phyloP scores from a whole-genome alignment of 345 rosid genomes.

The Ailanthus altissimus region DNA sequence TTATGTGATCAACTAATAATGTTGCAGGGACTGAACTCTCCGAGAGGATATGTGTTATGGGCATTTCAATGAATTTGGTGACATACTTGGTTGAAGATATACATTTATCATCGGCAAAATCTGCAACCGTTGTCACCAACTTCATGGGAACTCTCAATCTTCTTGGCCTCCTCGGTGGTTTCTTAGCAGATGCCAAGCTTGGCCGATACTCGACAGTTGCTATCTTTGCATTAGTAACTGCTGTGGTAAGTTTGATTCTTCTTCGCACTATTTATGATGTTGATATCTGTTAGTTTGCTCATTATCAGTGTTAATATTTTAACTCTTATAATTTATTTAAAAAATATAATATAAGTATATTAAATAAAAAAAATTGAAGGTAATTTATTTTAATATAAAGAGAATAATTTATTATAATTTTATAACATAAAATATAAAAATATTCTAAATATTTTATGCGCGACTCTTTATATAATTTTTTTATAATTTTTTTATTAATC shows the following conservation, averaged over 20 bases:
- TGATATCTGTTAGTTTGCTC: too few relatives aligned
- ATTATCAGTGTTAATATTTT: too few relatives aligned
- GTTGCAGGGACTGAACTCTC: slow-evolving; percentile 78
- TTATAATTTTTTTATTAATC: too few relatives aligned
- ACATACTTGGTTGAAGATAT: slow-evolving; percentile 77
- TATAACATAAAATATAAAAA: too few relatives aligned
- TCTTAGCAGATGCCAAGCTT: slow-evolving; percentile 88
- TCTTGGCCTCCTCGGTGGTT: slow-evolving; percentile 85
- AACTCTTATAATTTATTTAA: too few relatives aligned
- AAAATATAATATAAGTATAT: too few relatives aligned
- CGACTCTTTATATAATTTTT: too few relatives aligned
- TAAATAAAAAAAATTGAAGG: too few relatives aligned
- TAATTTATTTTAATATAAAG: too few relatives aligned
- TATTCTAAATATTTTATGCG: too few relatives aligned
- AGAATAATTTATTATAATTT: too few relatives aligned
- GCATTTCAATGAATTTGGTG: slow-evolving; percentile 87
- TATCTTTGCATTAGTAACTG: slow-evolving; percentile 61
- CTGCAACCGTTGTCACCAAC: slow-evolving; percentile 81
- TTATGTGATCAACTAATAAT: neutral
- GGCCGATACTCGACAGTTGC: slow-evolving; percentile 81
- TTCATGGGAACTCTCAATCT: slow-evolving; percentile 93
- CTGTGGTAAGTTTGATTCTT: slow-evolving; percentile 49
- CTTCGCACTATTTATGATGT: neutral
- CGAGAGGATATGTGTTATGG: slow-evolving; percentile 90
- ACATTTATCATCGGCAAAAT: slow-evolving; percentile 77